Conservation (phyloP, 1,284 basidiomycete genomes). For the Trichosporon faecale region DNA sequence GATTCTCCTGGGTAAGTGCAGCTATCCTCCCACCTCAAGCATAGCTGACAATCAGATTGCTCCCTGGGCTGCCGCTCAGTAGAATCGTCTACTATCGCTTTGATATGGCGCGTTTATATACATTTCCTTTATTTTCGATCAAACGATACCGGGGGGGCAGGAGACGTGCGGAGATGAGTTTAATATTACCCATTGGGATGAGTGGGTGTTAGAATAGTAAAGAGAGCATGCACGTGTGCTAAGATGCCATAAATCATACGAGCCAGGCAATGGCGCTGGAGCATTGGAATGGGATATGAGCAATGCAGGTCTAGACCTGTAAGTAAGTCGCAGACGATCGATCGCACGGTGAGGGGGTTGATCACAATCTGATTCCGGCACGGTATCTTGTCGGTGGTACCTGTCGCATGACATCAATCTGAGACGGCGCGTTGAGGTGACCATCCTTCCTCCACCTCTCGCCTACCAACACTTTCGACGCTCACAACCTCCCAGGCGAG, state of each 20-base stretch:
- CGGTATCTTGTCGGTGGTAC: neutral
- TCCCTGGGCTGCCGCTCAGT: constrained; percentile 30
- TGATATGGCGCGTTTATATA: constrained; percentile 5
- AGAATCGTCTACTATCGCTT: neutral
- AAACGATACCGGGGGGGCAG: neutral
- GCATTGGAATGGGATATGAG: neutral
- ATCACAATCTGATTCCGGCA: constrained; percentile 8
- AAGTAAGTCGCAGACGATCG: neutral
- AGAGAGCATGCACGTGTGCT: constrained; percentile 8
- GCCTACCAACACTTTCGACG: neutral
- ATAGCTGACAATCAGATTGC: constrained; percentile 30
- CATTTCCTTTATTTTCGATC: neutral
- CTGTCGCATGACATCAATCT: neutral
- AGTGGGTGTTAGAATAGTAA: constrained; percentile 8
- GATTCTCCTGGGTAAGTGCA: constrained; percentile 71
- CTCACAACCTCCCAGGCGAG: neutral
- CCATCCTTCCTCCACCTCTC: neutral
- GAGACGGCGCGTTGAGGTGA: neutral
- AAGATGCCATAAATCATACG: neutral
- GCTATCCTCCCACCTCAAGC: too few species aligned
- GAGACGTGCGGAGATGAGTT: neutral
- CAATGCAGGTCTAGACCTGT: neutral
- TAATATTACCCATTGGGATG: neutral
- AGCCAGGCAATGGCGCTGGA: neutral
- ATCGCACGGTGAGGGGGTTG: neutral